phyloP scores from a whole-genome alignment of 352 stramenopile genomes.

The Blastocystis sp. region DNA sequence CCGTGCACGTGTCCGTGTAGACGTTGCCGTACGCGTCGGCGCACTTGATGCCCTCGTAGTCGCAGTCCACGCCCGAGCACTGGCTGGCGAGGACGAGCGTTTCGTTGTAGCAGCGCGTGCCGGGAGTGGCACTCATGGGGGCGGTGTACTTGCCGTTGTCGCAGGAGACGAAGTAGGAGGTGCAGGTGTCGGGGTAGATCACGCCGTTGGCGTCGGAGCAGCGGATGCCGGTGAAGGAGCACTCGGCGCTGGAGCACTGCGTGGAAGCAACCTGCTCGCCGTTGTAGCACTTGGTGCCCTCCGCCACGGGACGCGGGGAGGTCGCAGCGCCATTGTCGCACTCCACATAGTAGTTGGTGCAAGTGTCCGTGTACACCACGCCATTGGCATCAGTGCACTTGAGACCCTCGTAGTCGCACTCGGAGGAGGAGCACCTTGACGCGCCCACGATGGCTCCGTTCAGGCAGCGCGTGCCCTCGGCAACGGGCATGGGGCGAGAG shows the following conservation, averaged over 20 bases:
- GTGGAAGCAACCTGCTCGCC: background rate
- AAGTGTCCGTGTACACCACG: slow-evolving; percentile 28
- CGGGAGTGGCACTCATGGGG: slow-evolving; percentile 5
- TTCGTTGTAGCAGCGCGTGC: slow-evolving; percentile 25
- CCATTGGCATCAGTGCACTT: slow-evolving; percentile 54
- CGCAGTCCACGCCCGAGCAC: slow-evolving; percentile 21
- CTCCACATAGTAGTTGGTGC: slow-evolving; percentile 70
- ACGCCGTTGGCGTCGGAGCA: slow-evolving; percentile 64
- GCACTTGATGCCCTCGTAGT: slow-evolving; percentile 60
- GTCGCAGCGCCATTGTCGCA: slow-evolving; percentile 36
- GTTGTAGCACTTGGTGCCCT: slow-evolving; percentile 66
- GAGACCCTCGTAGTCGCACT: slow-evolving; percentile 68
- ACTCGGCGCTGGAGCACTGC: slow-evolving; percentile 19
- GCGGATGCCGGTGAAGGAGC: slow-evolving; percentile 56
- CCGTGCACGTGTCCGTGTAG: slow-evolving; percentile 39
- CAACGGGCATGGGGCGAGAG: slow-evolving; percentile 63
- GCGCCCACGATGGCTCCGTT: slow-evolving; percentile 40
- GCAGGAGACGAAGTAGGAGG: slow-evolving; percentile 33
- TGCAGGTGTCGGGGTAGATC: slow-evolving; percentile 64
- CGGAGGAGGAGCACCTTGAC: slow-evolving; percentile 21
- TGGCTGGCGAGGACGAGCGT: background rate
- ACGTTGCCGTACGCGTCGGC: slow-evolving; percentile 19
- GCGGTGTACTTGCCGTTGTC: slow-evolving; percentile 33
- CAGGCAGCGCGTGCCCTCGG: slow-evolving; percentile 66
- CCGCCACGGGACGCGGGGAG: slow-evolving; percentile 50